Percentiles rank a stretch among this genome's conserved stretches.
phyloP scores from a whole-genome alignment of 371 early-diverging fungal species.

The Apophysomyces elegans region DNA sequence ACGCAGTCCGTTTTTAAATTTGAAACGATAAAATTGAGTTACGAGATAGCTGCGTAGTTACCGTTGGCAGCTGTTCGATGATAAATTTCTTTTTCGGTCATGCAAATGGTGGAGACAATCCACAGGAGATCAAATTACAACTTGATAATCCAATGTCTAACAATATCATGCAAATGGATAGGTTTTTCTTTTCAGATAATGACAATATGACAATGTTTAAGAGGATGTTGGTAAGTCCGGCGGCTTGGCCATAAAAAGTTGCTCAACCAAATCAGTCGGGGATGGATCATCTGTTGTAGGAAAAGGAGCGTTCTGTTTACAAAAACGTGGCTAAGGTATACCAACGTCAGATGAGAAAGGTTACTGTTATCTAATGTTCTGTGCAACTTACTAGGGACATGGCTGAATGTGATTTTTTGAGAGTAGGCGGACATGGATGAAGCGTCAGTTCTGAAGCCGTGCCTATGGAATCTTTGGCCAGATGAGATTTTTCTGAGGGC shows the following conservation, averaged over 20 bases:
- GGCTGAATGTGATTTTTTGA: slow-evolving; percentile 32
- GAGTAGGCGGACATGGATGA: slow-evolving; percentile 6
- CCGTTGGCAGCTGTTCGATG: not conserved
- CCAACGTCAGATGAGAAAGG: not conserved
- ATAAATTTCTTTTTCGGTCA: not conserved
- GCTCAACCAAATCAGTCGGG: slow-evolving; percentile 38
- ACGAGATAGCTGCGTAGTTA: not conserved
- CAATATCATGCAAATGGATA: not conserved
- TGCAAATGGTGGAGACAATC: not conserved
- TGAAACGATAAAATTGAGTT: not conserved
- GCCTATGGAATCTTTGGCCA: not conserved
- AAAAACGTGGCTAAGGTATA: slow-evolving; percentile 24
- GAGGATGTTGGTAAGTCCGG: slow-evolving; percentile 13
- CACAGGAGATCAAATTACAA: too few relatives aligned
- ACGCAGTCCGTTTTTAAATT: not conserved
- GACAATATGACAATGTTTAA: not conserved
- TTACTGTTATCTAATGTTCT: not conserved
- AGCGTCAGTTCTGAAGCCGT: not conserved
- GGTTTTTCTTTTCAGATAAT: not conserved
- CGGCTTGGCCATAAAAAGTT: slow-evolving; percentile 29
- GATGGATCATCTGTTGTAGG: slow-evolving; percentile 32
- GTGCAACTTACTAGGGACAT: slow-evolving; percentile 27
- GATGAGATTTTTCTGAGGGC: not conserved
- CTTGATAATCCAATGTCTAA: not conserved
- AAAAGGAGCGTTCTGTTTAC: slow-evolving; percentile 27